phyloP scores from a whole-genome alignment of 495 filamentous ascomycete species.

The Talaromyces ruber region DNA sequence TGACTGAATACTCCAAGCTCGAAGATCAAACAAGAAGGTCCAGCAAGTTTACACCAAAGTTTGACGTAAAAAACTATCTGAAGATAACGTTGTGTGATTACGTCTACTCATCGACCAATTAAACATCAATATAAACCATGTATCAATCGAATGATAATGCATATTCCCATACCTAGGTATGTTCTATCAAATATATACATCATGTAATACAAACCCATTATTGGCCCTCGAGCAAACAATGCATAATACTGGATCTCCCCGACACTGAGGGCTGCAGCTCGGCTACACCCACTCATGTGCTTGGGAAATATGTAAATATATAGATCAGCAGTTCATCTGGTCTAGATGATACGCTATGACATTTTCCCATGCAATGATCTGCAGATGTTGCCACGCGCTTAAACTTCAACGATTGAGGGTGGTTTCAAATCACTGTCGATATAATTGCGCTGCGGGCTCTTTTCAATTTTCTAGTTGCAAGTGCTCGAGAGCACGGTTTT shows the following conservation, averaged over 20 bases:
- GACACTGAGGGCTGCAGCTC: neutral
- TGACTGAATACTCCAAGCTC: no score
- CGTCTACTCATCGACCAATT: neutral
- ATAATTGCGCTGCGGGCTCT: neutral
- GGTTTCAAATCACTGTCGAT: neutral
- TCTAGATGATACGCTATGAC: neutral
- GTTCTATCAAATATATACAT: neutral
- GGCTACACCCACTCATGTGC: neutral
- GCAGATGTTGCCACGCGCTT: neutral
- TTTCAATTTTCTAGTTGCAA: no score
- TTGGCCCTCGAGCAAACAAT: neutral
- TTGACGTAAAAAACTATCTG: no score
- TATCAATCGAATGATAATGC: neutral
- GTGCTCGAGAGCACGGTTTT: no score
- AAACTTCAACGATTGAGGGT: no score
- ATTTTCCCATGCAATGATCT: neutral
- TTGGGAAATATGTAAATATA: neutral
- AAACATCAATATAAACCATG: neutral
- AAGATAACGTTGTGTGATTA: no score
- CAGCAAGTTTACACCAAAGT: no score
- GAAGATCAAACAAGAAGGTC: no score
- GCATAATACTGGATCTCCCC: neutral
- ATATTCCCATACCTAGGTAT: neutral
- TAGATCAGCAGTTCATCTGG: neutral
- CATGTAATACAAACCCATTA: neutral